Evolutionary conservation across 2,329 filamentous ascomycete species (phyloP).

Genomic region (Clarireedia hainanense): DNA sequence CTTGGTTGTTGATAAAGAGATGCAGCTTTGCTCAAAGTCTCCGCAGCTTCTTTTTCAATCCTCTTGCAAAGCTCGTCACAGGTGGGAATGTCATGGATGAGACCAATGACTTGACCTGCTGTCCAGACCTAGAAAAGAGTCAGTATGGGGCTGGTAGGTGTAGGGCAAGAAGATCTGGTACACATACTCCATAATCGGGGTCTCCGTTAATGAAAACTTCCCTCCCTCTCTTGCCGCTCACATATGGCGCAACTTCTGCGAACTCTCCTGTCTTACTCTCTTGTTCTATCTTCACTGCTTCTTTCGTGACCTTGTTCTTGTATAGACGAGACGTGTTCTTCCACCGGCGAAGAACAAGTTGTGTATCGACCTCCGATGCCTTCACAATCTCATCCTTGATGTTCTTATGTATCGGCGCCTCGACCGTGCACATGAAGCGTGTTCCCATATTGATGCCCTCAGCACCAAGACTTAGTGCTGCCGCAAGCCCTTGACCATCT

Average conservation of each 20-base stretch:
- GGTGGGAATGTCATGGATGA: constrained; percentile 77
- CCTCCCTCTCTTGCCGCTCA: constrained; percentile 83
- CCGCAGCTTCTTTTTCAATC: constrained; percentile 71
- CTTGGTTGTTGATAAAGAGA: constrained; percentile 46
- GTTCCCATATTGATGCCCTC: constrained; percentile 99
- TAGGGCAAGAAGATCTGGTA: background rate
- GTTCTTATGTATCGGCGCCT: constrained; percentile 85
- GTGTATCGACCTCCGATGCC: constrained; percentile 84
- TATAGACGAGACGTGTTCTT: constrained; percentile 85
- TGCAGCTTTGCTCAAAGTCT: constrained; percentile 52
- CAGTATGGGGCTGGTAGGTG: background rate
- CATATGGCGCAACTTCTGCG: constrained; percentile 74
- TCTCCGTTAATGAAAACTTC: constrained; percentile 93
- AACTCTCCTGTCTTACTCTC: constrained; percentile 83
- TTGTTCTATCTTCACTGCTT: constrained; percentile 74
- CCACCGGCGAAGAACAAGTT: constrained; percentile 82
- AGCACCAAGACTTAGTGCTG: constrained; percentile 81
- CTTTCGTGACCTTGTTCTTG: constrained; percentile 78
- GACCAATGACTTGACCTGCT: constrained; percentile 85
- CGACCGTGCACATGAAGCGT: constrained; percentile 91
- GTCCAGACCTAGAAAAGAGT: constrained; percentile 70
- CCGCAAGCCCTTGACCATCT: constrained; percentile 87
- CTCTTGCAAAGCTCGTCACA: constrained; percentile 61
- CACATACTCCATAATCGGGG: constrained; percentile 75
- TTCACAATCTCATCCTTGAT: constrained; percentile 91